Conservation (phyloP, 306 rosid genomes). For the Castanea mollissima region DNA sequence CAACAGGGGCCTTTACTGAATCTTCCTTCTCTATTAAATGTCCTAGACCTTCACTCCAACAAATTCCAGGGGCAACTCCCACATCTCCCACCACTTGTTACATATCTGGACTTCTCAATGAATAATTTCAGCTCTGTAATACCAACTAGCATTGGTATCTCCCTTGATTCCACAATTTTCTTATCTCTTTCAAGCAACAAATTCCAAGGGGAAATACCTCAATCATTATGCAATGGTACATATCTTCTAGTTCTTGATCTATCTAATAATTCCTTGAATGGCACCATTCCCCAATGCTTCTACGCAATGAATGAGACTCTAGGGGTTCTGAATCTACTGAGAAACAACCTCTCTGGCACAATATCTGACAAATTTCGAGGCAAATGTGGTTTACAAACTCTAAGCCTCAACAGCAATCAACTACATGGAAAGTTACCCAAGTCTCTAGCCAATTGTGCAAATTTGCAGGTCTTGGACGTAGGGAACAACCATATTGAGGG, state of each 20-base stretch:
- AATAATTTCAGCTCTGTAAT: constrained; percentile 27
- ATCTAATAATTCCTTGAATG: constrained; percentile 27
- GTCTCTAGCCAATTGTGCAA: constrained; percentile 22
- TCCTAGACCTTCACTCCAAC: constrained; percentile 44
- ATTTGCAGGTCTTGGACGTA: constrained; percentile 33
- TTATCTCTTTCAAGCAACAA: constrained; percentile 36
- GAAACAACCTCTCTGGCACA: constrained; percentile 1
- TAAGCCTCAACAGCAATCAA: constrained; percentile 26
- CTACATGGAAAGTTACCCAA: constrained; percentile 19
- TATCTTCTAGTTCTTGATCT: constrained; percentile 35
- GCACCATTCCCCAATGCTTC: constrained; percentile 24
- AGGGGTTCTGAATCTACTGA: constrained; percentile 21
- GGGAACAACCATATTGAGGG: constrained; percentile 28
- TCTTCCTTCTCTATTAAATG: background rate
- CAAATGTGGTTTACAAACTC: constrained; percentile 6
- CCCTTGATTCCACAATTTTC: rapidly evolving
- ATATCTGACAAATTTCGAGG: constrained; percentile 27
- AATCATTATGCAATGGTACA: constrained; percentile 27
- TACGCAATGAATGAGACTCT: background rate
- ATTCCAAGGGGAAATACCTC: background rate
- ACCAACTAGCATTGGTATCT: background rate
- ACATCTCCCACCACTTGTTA: rapidly evolving
- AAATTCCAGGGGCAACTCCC: constrained; percentile 25
- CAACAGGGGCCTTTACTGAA: background rate
- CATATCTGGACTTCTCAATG: constrained; percentile 24